Conservation (phyloP, 2,329 filamentous ascomycete genomes). For the Aschersonia sp. region DNA sequence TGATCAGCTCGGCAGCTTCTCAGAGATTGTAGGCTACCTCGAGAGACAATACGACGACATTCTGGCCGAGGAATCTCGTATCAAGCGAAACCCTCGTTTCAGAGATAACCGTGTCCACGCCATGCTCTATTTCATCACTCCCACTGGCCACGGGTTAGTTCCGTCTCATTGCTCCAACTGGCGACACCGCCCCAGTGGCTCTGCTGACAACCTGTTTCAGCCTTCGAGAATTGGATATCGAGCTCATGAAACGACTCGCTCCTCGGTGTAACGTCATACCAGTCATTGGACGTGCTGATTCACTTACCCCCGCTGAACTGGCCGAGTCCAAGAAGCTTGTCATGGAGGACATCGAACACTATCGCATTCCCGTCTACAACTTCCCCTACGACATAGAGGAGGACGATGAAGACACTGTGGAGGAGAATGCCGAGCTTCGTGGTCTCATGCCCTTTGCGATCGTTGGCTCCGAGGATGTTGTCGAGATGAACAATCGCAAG, state of each 20-base stretch:
- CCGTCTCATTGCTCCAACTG: no score
- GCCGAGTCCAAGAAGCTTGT: conserved; percentile 99
- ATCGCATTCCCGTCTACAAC: conserved; percentile 99
- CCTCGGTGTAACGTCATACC: conserved; percentile 98
- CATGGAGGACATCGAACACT: conserved; percentile 99
- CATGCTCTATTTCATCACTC: conserved; percentile 98
- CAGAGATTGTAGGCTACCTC: conserved; percentile 94
- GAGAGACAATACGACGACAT: conserved; percentile 99
- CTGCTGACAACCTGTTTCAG: conserved; percentile 26
- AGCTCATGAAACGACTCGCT: conserved; percentile 98
- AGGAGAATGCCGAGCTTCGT: conserved; percentile 95
- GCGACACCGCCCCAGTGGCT: no score
- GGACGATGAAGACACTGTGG: conserved; percentile 97
- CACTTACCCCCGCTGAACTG: conserved; percentile 86
- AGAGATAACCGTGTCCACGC: conserved; percentile 97
- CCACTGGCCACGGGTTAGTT: conserved; percentile 78
- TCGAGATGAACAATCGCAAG: conserved; percentile 85
- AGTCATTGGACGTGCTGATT: conserved; percentile 96
- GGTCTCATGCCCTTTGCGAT: conserved; percentile 99
- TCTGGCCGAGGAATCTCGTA: conserved; percentile 96
- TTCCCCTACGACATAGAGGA: conserved; percentile 99
- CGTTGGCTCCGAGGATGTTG: conserved; percentile 87
- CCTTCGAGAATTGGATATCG: conserved; percentile 96
- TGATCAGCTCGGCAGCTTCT: conserved; percentile 49
- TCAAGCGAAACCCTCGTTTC: conserved; percentile 99